Base-by-base conservation (phyloP, 2,329 filamentous ascomycete genomes). In the Huntiella savannae region DNA sequence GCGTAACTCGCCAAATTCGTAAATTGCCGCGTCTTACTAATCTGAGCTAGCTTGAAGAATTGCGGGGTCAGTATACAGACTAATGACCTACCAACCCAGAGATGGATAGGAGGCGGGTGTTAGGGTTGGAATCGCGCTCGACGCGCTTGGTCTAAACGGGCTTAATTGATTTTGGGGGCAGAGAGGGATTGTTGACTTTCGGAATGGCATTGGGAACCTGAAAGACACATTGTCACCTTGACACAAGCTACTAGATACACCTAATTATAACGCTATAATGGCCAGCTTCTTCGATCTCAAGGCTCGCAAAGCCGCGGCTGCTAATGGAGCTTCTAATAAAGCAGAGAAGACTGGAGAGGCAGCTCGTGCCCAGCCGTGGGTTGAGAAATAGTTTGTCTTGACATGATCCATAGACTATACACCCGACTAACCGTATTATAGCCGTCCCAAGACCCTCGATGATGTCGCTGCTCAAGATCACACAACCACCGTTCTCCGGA, bases 381-480 rank as follows among this genome's bases (percentile, higher is more conserved):
- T 96, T 45, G 91, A 96, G 68, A 96, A 96, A 82, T 96, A 95
- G 88, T 94, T 68, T 52, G 71, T 51, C 32, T n/a, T 34, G 5
- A 10, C 6, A 28, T 28, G 7, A 28, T 10, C 32, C 11, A n/a
- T 36, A n/a, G 34, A n/a, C 11, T n/a, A 43, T 34, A 4, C 13
- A 22, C 5, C 7, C n/a, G 40, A 19, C 46, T 50, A 36, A 48
- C 16, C n/a, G 34, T 15, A 33, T 34, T 8, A 7, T 53, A 96
- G 88, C 60, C 87, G 91, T 39, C 92, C 91, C 22, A 95, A 92
- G 63, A 86, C 79, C 8, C 77, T 99, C 43, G 80, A 78, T 59
- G 92, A 98, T 73, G 87, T 99, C 53, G 84, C 91, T 15, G 88
- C 88, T 10, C 91, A 98, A 73, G 91, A 98, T 56, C 91, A 98